A percentile compares a stretch with the other conserved stretches of the same genome.
phyloP scores from a whole-genome alignment of 2,329 filamentous ascomycete species.

The Ceratocystis huliohia region DNA sequence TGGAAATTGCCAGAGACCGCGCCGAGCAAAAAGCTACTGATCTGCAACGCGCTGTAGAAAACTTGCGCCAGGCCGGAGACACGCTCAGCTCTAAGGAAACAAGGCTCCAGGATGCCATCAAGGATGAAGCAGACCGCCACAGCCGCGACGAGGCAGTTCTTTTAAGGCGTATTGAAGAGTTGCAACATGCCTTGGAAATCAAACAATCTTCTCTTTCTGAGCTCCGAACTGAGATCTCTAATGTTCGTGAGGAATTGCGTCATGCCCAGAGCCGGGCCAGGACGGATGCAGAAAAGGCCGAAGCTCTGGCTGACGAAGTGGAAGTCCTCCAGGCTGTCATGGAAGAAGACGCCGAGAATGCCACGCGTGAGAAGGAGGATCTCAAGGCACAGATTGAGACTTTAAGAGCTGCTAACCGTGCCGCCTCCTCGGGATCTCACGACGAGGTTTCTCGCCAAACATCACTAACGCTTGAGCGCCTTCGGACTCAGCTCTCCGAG shows the following conservation, averaged over 20 bases:
- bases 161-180: slow-evolving; percentile 58
- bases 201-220: slow-evolving; percentile 54
- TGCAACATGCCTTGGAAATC: slow-evolving; percentile 57
- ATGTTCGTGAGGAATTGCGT: slow-evolving; percentile 57
- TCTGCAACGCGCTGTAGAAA: slow-evolving; percentile 58
- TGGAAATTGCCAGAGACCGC: slow-evolving; percentile 53
- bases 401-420: slow-evolving; percentile 21
- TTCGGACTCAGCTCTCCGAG: slow-evolving; percentile 46
- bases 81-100: slow-evolving; percentile 54
- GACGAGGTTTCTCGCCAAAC: slow-evolving; percentile 20
- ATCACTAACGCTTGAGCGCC: slow-evolving; percentile 31
- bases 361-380: slow-evolving; percentile 28
- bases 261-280: slow-evolving; percentile 52
- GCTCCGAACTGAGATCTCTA: slow-evolving; percentile 52
- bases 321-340: slow-evolving; percentile 55
- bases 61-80: slow-evolving; percentile 54
- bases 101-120: slow-evolving; percentile 53
- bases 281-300: slow-evolving; percentile 49
- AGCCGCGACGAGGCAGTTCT: slow-evolving; percentile 58
- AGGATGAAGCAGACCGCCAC: slow-evolving; percentile 60
- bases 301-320: slow-evolving; percentile 62
- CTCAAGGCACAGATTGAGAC: slow-evolving; percentile 25
- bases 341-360: slow-evolving; percentile 52
- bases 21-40: slow-evolving; percentile 55
- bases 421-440: slow-evolving; percentile 25